These are phyloP conservation scores for Venturia nashicola DNA, from an alignment of 2,329 filamentous ascomycete genomes.

Conservation along the genomic window DNA sequence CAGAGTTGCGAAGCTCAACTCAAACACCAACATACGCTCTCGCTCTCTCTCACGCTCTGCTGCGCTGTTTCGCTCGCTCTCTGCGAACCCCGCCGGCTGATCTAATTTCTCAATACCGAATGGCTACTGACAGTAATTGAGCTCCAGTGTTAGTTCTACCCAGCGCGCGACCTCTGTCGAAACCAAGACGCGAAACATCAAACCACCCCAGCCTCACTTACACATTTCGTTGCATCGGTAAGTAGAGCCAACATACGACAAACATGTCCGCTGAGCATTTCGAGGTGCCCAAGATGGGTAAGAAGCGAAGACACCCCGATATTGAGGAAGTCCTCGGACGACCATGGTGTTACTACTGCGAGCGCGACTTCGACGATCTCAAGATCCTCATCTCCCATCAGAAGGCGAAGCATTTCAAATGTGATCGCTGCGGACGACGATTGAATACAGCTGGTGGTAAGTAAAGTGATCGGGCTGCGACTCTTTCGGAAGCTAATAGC, in stretches of 20 bases:
- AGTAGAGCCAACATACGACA: not conserved
- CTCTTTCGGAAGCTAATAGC: conserved; percentile 10
- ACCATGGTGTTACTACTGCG: conserved; percentile 99
- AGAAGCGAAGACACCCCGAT: conserved; percentile 75
- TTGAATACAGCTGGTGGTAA: conserved; percentile 89
- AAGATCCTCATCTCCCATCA: conserved; percentile 96
- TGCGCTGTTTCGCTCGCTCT: not conserved
- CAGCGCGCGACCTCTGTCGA: not conserved
- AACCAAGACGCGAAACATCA: not conserved
- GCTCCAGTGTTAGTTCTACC: not conserved
- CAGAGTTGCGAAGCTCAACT: not conserved
- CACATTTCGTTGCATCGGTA: not conserved
- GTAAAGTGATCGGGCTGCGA: conserved; percentile 17
- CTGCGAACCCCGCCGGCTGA: not conserved
- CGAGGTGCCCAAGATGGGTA: conserved; percentile 48
- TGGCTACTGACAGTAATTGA: not conserved
- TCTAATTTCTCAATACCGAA: not conserved
- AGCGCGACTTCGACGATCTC: conserved; percentile 93
- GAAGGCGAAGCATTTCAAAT: conserved; percentile 99
- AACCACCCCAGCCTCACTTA: not conserved
- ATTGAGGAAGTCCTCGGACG: conserved; percentile 78
- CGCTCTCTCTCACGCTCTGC: not conserved
- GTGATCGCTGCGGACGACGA: conserved; percentile 75
- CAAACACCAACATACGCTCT: not conserved
- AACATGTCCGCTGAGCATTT: conserved; percentile 1